Percentiles rank a stretch among this genome's conserved stretches.
Evolutionary conservation across 805 yeast species (phyloP).

Genomic region (Ogataea nitratoaversa): DNA sequence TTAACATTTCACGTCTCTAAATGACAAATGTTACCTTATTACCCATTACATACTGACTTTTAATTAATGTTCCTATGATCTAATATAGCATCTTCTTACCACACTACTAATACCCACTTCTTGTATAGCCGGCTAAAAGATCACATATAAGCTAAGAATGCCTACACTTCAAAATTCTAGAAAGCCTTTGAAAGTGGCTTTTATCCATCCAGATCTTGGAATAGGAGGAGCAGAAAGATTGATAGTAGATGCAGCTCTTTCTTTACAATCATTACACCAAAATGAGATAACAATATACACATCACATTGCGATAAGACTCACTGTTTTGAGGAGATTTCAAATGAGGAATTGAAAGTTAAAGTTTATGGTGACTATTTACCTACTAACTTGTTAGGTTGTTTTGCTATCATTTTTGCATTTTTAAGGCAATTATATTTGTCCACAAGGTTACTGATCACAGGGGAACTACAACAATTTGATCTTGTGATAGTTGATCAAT

Average conservation of each 20-base stretch:
- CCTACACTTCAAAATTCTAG: neutral
- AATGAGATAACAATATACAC: conserved; percentile 64
- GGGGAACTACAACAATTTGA: conserved; percentile 55
- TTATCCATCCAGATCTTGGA: conserved; percentile 93
- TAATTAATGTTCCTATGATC: too few relatives aligned
- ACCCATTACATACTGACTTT: too few relatives aligned
- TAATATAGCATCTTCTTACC: too few relatives aligned
- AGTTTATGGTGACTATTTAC: conserved; percentile 82
- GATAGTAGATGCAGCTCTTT: conserved; percentile 94
- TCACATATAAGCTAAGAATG: neutral
- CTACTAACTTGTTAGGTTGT: conserved; percentile 61
- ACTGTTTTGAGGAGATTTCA: conserved; percentile 87
- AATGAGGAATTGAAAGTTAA: conserved; percentile 53
- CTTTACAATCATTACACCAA: conserved; percentile 58
- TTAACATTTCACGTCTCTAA: too few relatives aligned
- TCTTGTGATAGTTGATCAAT: conserved; percentile 80
- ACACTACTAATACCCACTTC: too few relatives aligned
- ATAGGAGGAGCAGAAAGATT: conserved; percentile 97
- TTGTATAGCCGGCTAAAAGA: too few relatives aligned
- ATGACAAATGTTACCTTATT: too few relatives aligned
- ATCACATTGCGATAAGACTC: conserved; percentile 82
- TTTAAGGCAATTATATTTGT: conserved; percentile 72
- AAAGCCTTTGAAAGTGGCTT: conserved; percentile 59
- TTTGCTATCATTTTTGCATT: conserved; percentile 81
- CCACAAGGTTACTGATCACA: conserved; percentile 39